phyloP scores from a whole-genome alignment of 1,284 basidiomycete genomes.

The Fistulinella cinereoalba region DNA sequence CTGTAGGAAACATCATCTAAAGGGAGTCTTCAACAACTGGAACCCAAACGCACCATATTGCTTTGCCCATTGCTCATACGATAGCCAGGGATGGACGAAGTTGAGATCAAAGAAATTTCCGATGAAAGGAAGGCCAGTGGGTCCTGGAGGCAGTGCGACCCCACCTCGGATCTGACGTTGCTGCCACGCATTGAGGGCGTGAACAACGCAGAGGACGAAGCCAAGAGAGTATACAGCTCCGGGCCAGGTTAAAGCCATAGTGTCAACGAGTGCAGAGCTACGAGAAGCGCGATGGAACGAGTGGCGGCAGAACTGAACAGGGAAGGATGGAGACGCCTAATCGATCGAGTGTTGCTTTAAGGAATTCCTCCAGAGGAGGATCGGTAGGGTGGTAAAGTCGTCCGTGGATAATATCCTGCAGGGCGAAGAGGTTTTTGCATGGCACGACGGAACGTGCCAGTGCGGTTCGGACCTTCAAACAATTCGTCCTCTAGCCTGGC shows the following conservation, averaged over 20 bases:
- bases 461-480: background rate
- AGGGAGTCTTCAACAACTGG: background rate
- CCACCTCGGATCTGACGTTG: conserved; percentile 11
- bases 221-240: conserved; percentile 5
- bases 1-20: conserved; percentile 15
- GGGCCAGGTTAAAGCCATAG: background rate
- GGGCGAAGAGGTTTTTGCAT: no score
- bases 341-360: background rate
- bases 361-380: background rate
- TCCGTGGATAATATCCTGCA: no score
- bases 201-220: conserved; percentile 7
- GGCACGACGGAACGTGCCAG: background rate
- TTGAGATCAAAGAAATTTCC: conserved; percentile 25
- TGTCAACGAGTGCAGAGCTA: no score
- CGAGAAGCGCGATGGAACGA: no score
- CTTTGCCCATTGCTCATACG: conserved; percentile 32
- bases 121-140: conserved; percentile 28
- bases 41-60: conserved; percentile 21
- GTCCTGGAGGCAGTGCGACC: conserved; percentile 30
- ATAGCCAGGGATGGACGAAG: conserved; percentile 23
- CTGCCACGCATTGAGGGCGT: conserved; percentile 15
- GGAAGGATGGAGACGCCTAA: background rate
- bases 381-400: background rate
- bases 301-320: background rate
- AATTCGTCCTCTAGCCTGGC: background rate